These are phyloP conservation scores for Fraxinus platypoda DNA, from an alignment of 305 asterid species.

Conservation along the genomic window DNA sequence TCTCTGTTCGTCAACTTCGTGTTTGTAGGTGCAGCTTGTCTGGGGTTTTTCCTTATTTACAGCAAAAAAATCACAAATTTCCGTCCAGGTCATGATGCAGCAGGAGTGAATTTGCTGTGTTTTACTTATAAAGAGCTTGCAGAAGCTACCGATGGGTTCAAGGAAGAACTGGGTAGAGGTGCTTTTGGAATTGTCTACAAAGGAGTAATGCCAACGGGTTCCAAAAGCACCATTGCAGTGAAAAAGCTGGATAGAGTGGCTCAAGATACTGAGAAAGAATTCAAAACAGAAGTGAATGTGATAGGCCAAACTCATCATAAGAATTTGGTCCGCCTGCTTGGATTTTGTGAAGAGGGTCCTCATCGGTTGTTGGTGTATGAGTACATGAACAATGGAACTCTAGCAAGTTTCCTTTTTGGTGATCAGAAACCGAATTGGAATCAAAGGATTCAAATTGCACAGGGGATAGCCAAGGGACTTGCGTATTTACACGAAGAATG, in stretches of 20 bases:
- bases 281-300: constrained; percentile 31
- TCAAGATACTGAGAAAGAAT: constrained; percentile 39
- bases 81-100: neutral
- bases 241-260: constrained; percentile 29
- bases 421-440: constrained; percentile 27
- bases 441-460: constrained; percentile 25
- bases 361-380: constrained; percentile 36
- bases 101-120: neutral
- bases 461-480: constrained; percentile 36
- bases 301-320: constrained; percentile 42
- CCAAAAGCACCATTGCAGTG: constrained; percentile 27
- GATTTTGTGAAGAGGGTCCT: constrained; percentile 36
- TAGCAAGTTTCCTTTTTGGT: constrained; percentile 25
- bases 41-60: constrained; percentile 33
- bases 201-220: constrained; percentile 22
- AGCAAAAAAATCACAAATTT: constrained; percentile 17
- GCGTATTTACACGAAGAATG: constrained; percentile 41
- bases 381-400: constrained; percentile 32
- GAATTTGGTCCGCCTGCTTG: constrained; percentile 36
- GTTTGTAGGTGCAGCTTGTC: constrained; percentile 27
- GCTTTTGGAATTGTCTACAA: constrained; percentile 38
- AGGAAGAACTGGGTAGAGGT: constrained; percentile 25
- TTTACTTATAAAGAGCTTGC: constrained; percentile 29
- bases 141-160: constrained; percentile 32
- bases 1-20: constrained; percentile 42